Base-by-base conservation (phyloP, 306 rosid species). In the Cicer yamashitae region DNA sequence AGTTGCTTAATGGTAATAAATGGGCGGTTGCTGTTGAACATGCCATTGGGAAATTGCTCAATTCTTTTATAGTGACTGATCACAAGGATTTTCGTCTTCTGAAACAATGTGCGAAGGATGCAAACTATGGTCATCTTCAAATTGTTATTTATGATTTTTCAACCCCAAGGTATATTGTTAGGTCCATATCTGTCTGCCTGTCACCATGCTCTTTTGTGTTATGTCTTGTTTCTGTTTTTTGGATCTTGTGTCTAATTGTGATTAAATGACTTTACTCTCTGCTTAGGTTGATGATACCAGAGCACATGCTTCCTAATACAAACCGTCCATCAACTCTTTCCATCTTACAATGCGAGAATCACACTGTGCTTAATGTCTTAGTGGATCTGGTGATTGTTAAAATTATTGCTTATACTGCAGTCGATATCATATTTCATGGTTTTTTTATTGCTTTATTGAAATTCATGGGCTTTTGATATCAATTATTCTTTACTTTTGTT, bases 111-210 rank as follows among this genome's bases (percentile, higher is more conserved):
- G 97, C 98, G 0, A 87, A 67, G 75, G 96, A 94, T 77, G 96
- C 85, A 56, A 65, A 81, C 67, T 91, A 89, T 63, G 83, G 53
- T 44, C 39, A 83, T 53, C 89, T 91, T 81, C 90, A 83, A 72
- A 90, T 94, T 78, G 64, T 94, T 80, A 86, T 94, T 78, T 94
- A 94, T 78, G 96, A 94, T 78, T 94, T 94, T 87, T 86, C 93
- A 78, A 82, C 77, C 81, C 91, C 97, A 74, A 84, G 91, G 98
- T 91, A 84, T 40, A 14, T 75, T 66, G 17, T 64, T 66, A 47
- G 66, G 39, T 65, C 9, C 17, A 40, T 50, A 14, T 66, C 34
- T 38, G 34, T 74, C 41, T 53, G 8, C 58, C 58, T 46, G 39
- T 15, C 10, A 7, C 43, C 17, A 3, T 41, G 11, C 47, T 13